Base-by-base conservation (phyloP, 2,329 filamentous ascomycete genomes). In the Colletotrichum destructivum region DNA sequence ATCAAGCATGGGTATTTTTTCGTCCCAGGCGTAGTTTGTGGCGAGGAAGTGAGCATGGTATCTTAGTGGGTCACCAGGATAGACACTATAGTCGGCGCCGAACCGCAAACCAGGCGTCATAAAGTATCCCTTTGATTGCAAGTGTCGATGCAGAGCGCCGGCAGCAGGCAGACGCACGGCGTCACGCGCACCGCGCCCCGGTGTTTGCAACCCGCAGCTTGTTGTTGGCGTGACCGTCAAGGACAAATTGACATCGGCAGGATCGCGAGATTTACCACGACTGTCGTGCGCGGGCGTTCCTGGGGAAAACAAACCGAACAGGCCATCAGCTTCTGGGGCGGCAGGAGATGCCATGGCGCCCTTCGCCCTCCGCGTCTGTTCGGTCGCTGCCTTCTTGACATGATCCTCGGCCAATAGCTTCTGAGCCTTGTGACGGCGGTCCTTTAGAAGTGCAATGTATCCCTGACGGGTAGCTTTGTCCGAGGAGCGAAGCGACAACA, bases 21-120 rank as follows among this genome's bases (percentile, higher is more conserved):
- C 90, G 72, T 98, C 91, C 94, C 95, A 98, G n/a, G 87, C 90
- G 76, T 93, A 90, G 42, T 93, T 91, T n/a, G 92, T 93, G 9
- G 92, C 94, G 76, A 98, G 88, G 80, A 98, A 98, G 81, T 99
- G 96, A 56, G 94, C 96, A 82, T 99, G 96, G 80, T 97, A 99
- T 13, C 96, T 92, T 62, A 99, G 86, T 1, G 96, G 95, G 80
- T 99, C 96, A 56, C 96, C 96, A 0, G 96, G 96, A 77, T 99
- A 99, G 6, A 97, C 94, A 76, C 95, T 94, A 82, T 97, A 98
- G 78, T 96, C 91, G 77, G 95, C 97, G 35, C 96, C 96, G 78
- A 99, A 99, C 35, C 96, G 93, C 63, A 99, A 87, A 11, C 96
- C 96, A 1, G 96, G 96, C 66, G 95, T 95, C 78, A 96, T 91